Conservation (phyloP, 257 asterid genomes). For the Gentiana macrophylla region DNA sequence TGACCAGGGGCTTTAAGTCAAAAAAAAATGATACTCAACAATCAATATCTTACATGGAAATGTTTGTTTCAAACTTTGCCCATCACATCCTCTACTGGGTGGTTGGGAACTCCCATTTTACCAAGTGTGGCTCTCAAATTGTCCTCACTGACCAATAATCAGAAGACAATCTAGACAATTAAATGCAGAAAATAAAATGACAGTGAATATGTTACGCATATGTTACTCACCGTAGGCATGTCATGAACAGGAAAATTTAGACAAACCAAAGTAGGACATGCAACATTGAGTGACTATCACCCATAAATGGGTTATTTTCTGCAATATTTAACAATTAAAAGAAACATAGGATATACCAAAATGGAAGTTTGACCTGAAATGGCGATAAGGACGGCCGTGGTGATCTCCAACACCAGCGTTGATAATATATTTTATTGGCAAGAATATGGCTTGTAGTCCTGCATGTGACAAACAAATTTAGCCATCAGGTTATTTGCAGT, state of each 20-base stretch:
- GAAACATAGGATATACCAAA: slow-evolving; percentile 1
- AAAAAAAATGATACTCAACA: background rate
- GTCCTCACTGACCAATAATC: slow-evolving; percentile 60
- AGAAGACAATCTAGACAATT: background rate
- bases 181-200: background rate
- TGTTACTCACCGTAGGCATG: background rate
- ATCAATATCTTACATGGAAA: slow-evolving; percentile 54
- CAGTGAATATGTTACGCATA: background rate
- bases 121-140: slow-evolving; percentile 80
- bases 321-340: background rate
- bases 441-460: slow-evolving; percentile 95
- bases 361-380: slow-evolving; percentile 64
- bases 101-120: slow-evolving; percentile 72
- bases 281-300: background rate
- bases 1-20: too few relatives aligned
- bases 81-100: slow-evolving; percentile 61
- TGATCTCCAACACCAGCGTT: slow-evolving; percentile 89
- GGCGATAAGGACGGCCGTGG: slow-evolving; percentile 96
- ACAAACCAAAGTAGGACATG: background rate
- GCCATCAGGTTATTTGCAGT: too few relatives aligned
- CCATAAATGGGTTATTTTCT: background rate
- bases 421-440: slow-evolving; percentile 78
- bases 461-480: slow-evolving; percentile 14
- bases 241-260: background rate
- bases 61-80: slow-evolving; percentile 74